Evolutionary conservation across 371 early-diverging fungal genomes (phyloP).

Genomic region (Mucor circinelloides): DNA sequence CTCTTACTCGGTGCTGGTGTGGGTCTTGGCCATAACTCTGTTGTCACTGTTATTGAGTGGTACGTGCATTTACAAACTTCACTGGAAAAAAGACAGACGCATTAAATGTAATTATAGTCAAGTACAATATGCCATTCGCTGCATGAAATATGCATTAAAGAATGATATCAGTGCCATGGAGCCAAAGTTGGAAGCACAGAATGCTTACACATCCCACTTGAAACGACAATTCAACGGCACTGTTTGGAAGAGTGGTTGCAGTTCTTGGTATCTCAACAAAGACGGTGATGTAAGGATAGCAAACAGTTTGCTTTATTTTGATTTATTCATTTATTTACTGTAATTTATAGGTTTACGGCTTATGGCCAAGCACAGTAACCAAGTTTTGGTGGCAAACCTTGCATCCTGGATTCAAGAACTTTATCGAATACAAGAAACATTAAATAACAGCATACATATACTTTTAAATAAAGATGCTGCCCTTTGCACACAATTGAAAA

Average conservation of each 20-base stretch:
- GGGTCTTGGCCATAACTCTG: constrained; percentile 40
- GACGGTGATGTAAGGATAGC: constrained; percentile 7
- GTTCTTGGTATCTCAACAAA: constrained; percentile 27
- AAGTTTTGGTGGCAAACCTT: constrained; percentile 12
- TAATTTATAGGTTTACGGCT: neutral
- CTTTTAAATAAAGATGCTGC: too few relatives aligned
- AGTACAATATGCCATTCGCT: constrained; percentile 22
- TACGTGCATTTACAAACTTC: neutral
- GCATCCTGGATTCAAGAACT: constrained; percentile 1
- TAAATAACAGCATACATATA: neutral
- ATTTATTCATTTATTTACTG: neutral
- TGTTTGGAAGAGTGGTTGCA: constrained; percentile 29
- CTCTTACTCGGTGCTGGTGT: constrained; percentile 42
- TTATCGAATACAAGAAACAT: constrained; percentile 5
- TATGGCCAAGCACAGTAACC: constrained; percentile 11
- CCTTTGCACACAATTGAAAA: too few relatives aligned
- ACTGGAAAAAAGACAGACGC: neutral
- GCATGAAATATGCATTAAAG: constrained; percentile 21
- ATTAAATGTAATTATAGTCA: constrained; percentile 11
- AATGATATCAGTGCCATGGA: constrained; percentile 17
- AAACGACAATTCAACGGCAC: constrained; percentile 15
- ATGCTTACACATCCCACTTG: constrained; percentile 5
- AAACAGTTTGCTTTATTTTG: neutral
- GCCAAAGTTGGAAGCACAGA: constrained; percentile 16
- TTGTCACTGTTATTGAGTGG: constrained; percentile 38